Evolutionary conservation across 1,284 basidiomycete species (phyloP).

Genomic region (Leucoagaricus sp.): DNA sequence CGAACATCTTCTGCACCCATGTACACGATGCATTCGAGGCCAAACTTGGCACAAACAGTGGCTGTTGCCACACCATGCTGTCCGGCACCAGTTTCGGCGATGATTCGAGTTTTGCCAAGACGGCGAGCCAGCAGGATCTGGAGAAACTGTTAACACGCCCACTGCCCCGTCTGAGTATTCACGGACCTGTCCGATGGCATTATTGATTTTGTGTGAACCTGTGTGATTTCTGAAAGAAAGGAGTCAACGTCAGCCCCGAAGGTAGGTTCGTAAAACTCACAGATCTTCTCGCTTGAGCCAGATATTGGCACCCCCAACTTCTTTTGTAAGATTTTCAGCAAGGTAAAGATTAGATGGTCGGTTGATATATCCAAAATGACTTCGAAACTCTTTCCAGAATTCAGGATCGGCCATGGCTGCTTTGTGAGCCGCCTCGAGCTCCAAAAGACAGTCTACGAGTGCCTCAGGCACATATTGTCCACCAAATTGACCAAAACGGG

Average conservation of each 20-base stretch:
- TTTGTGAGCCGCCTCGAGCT: constrained; percentile 92
- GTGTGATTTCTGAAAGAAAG: constrained; percentile 78
- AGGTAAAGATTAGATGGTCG: constrained; percentile 76
- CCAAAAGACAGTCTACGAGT: constrained; percentile 86
- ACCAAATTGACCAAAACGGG: constrained; percentile 93
- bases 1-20: constrained; percentile 99
- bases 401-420: constrained; percentile 84
- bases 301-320: constrained; percentile 88
- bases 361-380: constrained; percentile 90
- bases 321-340: constrained; percentile 74
- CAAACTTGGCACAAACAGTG: constrained; percentile 96
- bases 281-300: constrained; percentile 99
- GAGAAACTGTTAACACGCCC: not conserved
- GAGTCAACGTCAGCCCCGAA: not conserved
- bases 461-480: constrained; percentile 98
- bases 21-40: constrained; percentile 93
- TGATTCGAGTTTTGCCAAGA: constrained; percentile 95
- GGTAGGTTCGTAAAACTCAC: constrained; percentile 42
- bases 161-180: constrained; percentile 18
- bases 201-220: constrained; percentile 97
- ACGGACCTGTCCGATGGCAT: constrained; percentile 89
- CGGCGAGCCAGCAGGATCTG: constrained; percentile 91
- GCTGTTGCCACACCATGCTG: constrained; percentile 99
- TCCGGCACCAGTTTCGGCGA: constrained; percentile 98
- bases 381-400: constrained; percentile 93